A percentile compares a stretch with the other conserved stretches of the same genome.
Conservation (phyloP, 352 stramenopile species). For the Phytophthora chlamydospora region DNA sequence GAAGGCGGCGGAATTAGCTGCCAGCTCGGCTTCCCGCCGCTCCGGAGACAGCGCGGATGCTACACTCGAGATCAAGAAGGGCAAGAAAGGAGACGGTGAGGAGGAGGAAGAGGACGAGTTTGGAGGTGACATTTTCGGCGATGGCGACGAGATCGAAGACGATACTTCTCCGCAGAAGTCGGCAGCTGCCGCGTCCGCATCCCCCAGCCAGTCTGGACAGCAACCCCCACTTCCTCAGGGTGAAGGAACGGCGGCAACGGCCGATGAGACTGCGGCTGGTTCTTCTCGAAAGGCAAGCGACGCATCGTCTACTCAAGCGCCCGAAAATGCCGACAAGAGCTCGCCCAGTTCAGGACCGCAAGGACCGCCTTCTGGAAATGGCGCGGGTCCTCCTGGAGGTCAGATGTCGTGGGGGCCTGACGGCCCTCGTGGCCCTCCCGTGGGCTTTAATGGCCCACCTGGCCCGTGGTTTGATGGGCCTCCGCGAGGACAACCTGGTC, state of each 20-base stretch:
- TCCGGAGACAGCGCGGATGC: constrained; percentile 78
- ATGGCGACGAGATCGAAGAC: constrained; percentile 59
- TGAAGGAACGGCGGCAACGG: constrained; percentile 6
- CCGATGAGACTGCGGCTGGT: constrained; percentile 9
- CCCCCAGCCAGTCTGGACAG: constrained; percentile 37
- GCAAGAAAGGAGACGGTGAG: constrained; percentile 71
- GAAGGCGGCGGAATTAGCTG: constrained; percentile 67
- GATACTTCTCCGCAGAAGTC: constrained; percentile 27
- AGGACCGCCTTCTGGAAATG: constrained; percentile 39
- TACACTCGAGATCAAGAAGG: constrained; percentile 87
- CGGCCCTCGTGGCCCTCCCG: constrained; percentile 49
- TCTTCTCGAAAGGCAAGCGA: constrained; percentile 31
- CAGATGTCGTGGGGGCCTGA: constrained; percentile 40
- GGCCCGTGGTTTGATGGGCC: constrained; percentile 80
- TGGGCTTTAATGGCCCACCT: constrained; percentile 60
- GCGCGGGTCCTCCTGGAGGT: constrained; percentile 26
- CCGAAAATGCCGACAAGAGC: constrained; percentile 31
- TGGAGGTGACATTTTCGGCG: constrained; percentile 84
- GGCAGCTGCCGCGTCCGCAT: constrained; percentile 16
- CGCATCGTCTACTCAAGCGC: constrained; percentile 24
- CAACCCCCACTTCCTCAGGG: constrained; percentile 53
- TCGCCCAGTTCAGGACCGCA: constrained; percentile 31
- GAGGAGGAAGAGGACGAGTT: constrained; percentile 88
- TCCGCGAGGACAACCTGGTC: constrained; percentile 55
- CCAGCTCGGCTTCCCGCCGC: constrained; percentile 51